Conservation (phyloP, 257 asterid genomes). For the Nicotiana tomentosiformis region DNA sequence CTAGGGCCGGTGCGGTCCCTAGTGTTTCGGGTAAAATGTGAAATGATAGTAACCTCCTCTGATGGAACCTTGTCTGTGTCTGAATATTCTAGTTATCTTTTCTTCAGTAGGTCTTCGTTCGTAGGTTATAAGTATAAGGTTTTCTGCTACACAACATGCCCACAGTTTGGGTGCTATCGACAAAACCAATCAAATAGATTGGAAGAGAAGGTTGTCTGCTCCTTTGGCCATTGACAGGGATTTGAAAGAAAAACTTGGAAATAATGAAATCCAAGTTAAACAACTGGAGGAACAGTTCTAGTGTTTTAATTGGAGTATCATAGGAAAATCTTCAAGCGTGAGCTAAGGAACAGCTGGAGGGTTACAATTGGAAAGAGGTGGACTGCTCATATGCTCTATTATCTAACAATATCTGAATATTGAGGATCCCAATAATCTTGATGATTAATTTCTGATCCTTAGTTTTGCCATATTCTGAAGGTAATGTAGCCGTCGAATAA, state of each 20-base stretch:
- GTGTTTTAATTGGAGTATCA: neutral
- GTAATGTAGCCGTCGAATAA: slow-evolving; percentile 7
- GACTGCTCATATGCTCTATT: neutral
- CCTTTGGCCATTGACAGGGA: neutral
- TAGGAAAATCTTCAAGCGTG: neutral
- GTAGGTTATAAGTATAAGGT: neutral
- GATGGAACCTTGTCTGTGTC: neutral
- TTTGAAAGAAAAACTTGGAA: neutral
- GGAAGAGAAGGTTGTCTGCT: neutral
- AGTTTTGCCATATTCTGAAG: slow-evolving; percentile 4
- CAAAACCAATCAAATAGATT: neutral
- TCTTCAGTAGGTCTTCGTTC: neutral
- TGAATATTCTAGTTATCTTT: neutral
- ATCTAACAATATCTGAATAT: neutral
- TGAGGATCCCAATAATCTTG: neutral
- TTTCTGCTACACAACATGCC: neutral
- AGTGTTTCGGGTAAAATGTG: neutral
- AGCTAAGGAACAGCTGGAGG: neutral
- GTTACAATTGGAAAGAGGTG: neutral
- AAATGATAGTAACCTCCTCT: neutral
- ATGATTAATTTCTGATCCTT: neutral
- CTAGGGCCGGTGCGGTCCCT: neutral
- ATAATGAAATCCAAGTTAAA: neutral
- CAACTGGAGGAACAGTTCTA: neutral
- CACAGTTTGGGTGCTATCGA: neutral